phyloP scores from a whole-genome alignment of 1,139 yeast species.

The Pneumocystis wakefieldiae region DNA sequence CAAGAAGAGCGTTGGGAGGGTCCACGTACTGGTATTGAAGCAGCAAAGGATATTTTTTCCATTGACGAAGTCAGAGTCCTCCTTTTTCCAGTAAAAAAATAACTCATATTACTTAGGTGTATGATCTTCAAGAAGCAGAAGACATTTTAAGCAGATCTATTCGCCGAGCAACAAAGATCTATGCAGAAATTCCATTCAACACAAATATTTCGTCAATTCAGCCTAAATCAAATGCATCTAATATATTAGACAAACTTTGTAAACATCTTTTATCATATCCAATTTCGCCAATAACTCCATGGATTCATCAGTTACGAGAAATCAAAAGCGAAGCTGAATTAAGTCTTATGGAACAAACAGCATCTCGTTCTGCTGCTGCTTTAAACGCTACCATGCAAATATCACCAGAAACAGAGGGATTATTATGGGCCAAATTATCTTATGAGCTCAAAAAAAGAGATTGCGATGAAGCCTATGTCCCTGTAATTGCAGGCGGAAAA shows the following conservation, averaged over 20 bases:
- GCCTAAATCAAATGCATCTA: neutral
- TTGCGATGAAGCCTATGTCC: constrained; percentile 83
- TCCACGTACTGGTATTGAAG: constrained; percentile 68
- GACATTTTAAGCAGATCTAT: neutral
- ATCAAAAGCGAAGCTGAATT: constrained; percentile 68
- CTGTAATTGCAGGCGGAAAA: constrained; percentile 86
- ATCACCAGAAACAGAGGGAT: constrained; percentile 55
- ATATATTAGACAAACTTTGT: neutral
- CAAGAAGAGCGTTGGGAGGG: constrained; percentile 90
- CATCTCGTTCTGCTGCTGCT: constrained; percentile 66
- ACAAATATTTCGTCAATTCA: neutral
- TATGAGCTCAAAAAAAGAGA: constrained; percentile 75
- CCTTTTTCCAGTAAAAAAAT: neutral
- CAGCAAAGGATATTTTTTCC: constrained; percentile 69
- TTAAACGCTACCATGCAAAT: constrained; percentile 59
- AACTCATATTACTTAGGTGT: neutral
- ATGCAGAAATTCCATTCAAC: neutral
- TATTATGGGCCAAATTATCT: constrained; percentile 67
- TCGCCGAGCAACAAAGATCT: neutral
- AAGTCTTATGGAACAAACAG: constrained; percentile 64
- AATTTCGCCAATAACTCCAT: constrained; percentile 27
- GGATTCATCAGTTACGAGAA: constrained; percentile 45
- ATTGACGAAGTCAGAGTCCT: constrained; percentile 43
- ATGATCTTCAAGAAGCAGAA: neutral
- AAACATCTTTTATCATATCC: neutral